Evolutionary conservation across 129 eudicot genomes (phyloP).

Genomic region (Apium graveolens): DNA sequence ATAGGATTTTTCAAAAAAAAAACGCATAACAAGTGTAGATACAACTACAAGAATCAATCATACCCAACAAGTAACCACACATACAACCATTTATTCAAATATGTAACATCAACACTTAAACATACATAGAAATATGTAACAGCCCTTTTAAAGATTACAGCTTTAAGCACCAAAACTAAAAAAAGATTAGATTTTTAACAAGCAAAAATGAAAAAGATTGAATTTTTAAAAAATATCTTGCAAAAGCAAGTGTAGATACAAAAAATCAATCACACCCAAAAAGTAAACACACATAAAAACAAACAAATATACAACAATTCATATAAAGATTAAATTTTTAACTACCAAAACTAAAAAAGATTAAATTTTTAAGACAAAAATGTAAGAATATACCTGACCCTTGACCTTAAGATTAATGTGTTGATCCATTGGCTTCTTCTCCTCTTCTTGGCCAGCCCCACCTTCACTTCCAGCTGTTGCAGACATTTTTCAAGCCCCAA

Average conservation of each 20-base stretch:
- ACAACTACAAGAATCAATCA: background rate
- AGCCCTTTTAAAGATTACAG: background rate
- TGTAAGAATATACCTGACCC: background rate
- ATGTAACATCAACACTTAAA: too few relatives aligned
- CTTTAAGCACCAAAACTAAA: background rate
- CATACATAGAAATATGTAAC: too few relatives aligned
- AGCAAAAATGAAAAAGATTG: background rate
- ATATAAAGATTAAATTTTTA: background rate
- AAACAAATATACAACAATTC: background rate
- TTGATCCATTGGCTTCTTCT: slow-evolving; percentile 45
- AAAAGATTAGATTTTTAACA: background rate
- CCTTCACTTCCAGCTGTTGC: slow-evolving; percentile 9
- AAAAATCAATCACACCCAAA: background rate
- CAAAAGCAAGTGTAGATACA: background rate
- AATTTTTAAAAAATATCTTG: too few relatives aligned
- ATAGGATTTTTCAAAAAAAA: background rate
- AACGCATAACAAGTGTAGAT: background rate
- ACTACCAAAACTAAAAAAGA: background rate
- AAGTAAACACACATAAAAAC: background rate
- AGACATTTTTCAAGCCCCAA: slow-evolving; percentile 3
- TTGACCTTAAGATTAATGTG: slow-evolving; percentile 46
- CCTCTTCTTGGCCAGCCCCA: slow-evolving; percentile 25
- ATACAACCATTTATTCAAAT: background rate
- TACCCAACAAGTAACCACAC: background rate
- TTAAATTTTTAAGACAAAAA: background rate